These are phyloP conservation scores for Nicotiana otophora DNA, from an alignment of 257 asterid species.

Conservation along the genomic window DNA sequence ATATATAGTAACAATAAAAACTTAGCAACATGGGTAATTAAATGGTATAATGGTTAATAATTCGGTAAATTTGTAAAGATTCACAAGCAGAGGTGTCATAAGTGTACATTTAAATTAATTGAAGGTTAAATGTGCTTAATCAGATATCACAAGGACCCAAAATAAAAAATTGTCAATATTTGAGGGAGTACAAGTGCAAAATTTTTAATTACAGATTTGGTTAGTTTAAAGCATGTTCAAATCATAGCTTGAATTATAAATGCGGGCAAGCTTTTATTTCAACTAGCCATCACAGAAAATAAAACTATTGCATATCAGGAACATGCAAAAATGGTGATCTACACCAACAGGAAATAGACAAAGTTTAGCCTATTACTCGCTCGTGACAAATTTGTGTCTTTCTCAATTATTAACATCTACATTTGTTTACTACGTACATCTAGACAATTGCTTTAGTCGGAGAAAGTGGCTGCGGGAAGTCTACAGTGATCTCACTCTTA, in stretches of 20 bases:
- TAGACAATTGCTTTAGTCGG: conserved; percentile 75
- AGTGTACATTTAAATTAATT: too few relatives aligned
- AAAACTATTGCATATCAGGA: not conserved
- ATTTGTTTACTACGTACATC: not conserved
- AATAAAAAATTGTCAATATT: too few relatives aligned
- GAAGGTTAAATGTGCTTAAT: too few relatives aligned
- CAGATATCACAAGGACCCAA: too few relatives aligned
- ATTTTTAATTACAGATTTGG: too few relatives aligned
- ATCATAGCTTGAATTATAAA: not conserved
- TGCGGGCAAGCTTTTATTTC: not conserved
- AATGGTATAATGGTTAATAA: too few relatives aligned
- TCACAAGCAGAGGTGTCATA: too few relatives aligned
- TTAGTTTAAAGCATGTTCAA: too few relatives aligned
- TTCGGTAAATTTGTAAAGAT: too few relatives aligned
- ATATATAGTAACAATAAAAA: too few relatives aligned
- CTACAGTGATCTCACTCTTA: conserved; percentile 53
- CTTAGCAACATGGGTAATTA: too few relatives aligned
- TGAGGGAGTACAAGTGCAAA: too few relatives aligned
- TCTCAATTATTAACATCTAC: not conserved
- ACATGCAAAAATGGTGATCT: not conserved
- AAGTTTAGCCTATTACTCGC: not conserved
- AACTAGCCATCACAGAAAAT: not conserved
- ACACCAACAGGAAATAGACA: not conserved
- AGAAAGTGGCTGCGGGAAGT: conserved; percentile 81
- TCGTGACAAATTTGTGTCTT: not conserved